phyloP scores from a whole-genome alignment of 768 basidiomycete species.

The Stropharia rugosoannulata region DNA sequence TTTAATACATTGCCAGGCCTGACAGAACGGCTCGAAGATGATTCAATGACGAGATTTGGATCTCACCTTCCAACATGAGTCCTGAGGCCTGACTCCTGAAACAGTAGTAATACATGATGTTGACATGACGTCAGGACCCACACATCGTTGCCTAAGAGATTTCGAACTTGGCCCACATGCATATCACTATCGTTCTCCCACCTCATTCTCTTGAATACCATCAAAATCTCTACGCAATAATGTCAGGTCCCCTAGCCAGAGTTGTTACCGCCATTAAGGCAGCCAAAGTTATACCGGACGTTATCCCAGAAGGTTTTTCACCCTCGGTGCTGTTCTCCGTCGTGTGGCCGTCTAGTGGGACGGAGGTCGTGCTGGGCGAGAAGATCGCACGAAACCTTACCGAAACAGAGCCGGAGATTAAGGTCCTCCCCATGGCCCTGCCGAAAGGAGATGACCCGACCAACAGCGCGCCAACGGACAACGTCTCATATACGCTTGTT shows the following conservation, averaged over 20 bases:
- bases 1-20: too few relatives aligned
- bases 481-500: conserved; percentile 48
- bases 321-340: conserved; percentile 45
- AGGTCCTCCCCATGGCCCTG: conserved; percentile 40
- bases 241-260: conserved; percentile 31
- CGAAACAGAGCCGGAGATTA: conserved; percentile 48
- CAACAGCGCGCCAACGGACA: conserved; percentile 13
- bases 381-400: conserved; percentile 33
- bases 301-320: conserved; percentile 38
- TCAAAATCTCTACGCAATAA: conserved; percentile 5
- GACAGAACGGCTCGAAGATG: too few relatives aligned
- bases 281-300: conserved; percentile 44
- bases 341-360: conserved; percentile 36
- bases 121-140: too few relatives aligned
- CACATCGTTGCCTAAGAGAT: too few relatives aligned
- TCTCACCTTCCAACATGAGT: too few relatives aligned
- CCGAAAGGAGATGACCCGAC: conserved; percentile 12
- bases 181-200: too few relatives aligned
- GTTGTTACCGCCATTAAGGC: conserved; percentile 32
- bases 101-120: too few relatives aligned
- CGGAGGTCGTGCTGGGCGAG: conserved; percentile 31
- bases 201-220: too few relatives aligned
- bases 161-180: too few relatives aligned
- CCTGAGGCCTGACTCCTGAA: too few relatives aligned
- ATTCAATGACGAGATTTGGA: too few relatives aligned